Evolutionary conservation across 495 filamentous ascomycete species (phyloP), one percentile per base, ranked within the genome.

Genomic region (Endocarpon pusillum): DNA sequence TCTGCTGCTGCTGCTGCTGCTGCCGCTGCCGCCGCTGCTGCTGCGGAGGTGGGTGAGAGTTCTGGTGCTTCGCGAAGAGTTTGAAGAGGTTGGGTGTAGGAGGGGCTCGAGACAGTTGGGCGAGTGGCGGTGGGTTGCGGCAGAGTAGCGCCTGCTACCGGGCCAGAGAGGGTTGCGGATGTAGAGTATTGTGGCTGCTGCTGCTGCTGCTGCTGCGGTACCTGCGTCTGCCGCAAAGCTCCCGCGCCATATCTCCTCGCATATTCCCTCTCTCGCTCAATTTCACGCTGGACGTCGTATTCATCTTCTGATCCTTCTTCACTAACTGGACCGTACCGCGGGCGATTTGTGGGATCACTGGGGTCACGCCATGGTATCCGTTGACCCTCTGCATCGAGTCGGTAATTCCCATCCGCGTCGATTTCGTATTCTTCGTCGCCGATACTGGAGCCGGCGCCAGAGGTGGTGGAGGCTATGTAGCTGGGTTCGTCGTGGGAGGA

Each of bases 371-470:
- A 63, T 3, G 50, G 42, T n/a, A 63, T 53, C 3, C 54, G 59
- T 7, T 44, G 53, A 3, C 61, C 58, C 12, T 54, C 50, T 5
- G 53, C 44, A 43, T 67, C 67, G 19, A 55, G 62, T 17, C 58
- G 54, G 38, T 68, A 59, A 38, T 61, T 58, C 20, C 57, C 59
- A 15, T 53, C 48, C n/a, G 47, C 44, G 39, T 67, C 55, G 36
- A 58, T 44, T 19, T 49, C 58, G 45, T 67, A 71, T 7, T 75
- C 72, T 10, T 69, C 67, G n/a, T 73, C 69, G 41, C 60, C 64
- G 3, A 62, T 49, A 32, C 69, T 63, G 24, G 59, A 67, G 40
- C 61, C 65, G 28, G 53, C 54, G 12, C 12, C 12, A 4, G 28
- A 31, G 28, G 4, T 14, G 20, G 54, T 51, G 17, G 52, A 60